Conservation (phyloP, 129 eudicot genomes). For the Saposhnikovia divaricata region DNA sequence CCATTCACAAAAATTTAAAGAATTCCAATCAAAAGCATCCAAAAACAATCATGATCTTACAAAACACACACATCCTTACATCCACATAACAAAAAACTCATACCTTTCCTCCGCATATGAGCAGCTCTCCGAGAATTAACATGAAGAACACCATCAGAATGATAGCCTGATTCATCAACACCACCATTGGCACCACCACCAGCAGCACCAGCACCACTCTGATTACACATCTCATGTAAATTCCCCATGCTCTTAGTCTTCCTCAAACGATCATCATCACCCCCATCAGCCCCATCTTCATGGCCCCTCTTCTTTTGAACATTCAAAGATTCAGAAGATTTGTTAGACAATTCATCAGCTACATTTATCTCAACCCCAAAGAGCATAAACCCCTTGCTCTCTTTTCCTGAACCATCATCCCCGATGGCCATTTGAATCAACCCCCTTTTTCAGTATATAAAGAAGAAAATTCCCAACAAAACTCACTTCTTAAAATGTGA, state of each 20-base stretch:
- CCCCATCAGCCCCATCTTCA: not conserved
- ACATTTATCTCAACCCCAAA: slow-evolving; percentile 37
- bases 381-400: slow-evolving; percentile 22
- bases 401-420: slow-evolving; percentile 28
- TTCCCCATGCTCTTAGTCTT: slow-evolving; percentile 35
- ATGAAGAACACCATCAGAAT: slow-evolving; percentile 28
- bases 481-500: not conserved
- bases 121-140: not conserved
- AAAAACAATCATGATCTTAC: not conserved
- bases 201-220: not conserved
- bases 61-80: not conserved
- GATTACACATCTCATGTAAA: slow-evolving; percentile 13
- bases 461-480: not conserved
- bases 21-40: not conserved
- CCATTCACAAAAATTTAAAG: not conserved
- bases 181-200: not conserved
- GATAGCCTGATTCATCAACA: slow-evolving; percentile 22
- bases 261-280: slow-evolving; percentile 6
- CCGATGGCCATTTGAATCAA: slow-evolving; percentile 11
- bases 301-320: slow-evolving; percentile 10
- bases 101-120: slow-evolving; percentile 30
- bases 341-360: not conserved
- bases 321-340: not conserved
- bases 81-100: not conserved
- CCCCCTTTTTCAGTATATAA: not conserved